A percentile compares a stretch with the other conserved stretches of the same genome.
Conservation (phyloP, 192 early-diverging fungal genomes). For the Geosiphon pyriformis region DNA sequence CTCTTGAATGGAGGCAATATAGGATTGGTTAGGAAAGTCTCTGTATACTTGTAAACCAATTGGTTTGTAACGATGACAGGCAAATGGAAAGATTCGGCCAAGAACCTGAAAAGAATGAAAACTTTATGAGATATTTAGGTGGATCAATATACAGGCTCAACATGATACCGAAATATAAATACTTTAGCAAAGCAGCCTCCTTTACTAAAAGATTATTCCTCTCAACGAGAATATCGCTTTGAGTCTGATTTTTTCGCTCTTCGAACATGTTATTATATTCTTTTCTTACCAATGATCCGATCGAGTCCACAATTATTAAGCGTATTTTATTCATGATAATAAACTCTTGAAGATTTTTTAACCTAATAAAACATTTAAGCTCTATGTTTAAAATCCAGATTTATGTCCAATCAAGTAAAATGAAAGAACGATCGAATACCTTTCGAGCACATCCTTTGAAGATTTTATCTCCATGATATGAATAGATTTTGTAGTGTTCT, state of each 20-base stretch:
- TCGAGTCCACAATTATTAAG: conserved; percentile 14
- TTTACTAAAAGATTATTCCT: conserved; percentile 14
- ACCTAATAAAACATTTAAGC: conserved; percentile 10
- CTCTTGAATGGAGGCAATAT: not conserved
- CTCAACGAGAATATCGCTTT: not conserved
- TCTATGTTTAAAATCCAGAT: too few relatives aligned
- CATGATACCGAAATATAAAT: not conserved
- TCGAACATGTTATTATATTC: conserved; percentile 1
- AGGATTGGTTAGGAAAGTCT: not conserved
- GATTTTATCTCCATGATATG: conserved; percentile 9
- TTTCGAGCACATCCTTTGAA: conserved; percentile 7
- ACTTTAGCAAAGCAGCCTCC: conserved; percentile 8
- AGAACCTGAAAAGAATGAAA: conserved; percentile 4
- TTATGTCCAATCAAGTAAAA: too few relatives aligned
- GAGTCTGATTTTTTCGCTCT: not conserved
- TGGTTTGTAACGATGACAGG: not conserved
- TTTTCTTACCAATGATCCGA: conserved; percentile 16
- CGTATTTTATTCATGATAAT: conserved; percentile 16
- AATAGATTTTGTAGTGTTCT: conserved; percentile 13
- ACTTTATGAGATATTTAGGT: not conserved
- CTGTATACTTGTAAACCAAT: not conserved
- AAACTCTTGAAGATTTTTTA: conserved; percentile 21
- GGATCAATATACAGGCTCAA: not conserved
- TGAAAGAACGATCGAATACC: conserved; percentile 1
- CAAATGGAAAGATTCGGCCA: conserved; percentile 23